Percentiles rank a stretch among this genome's conserved stretches.
Evolutionary conservation across 192 early-diverging fungal species (phyloP).

Genomic region (Pecoramyces ruminantium): DNA sequence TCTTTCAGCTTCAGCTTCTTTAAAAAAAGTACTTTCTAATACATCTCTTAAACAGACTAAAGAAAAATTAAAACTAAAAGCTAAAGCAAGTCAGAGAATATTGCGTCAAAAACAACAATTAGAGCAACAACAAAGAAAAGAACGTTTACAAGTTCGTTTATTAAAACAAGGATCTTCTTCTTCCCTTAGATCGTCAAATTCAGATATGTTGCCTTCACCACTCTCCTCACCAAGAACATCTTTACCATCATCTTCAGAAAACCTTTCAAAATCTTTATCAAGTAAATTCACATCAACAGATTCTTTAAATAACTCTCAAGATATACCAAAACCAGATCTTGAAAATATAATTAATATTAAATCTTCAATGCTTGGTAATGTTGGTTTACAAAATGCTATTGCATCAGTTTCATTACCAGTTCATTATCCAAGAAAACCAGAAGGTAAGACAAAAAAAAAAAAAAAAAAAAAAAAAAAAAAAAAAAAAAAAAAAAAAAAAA

Average conservation of each 20-base stretch:
- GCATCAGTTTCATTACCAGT: constrained; percentile 26
- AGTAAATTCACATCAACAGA: not conserved
- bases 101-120: not conserved
- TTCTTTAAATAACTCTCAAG: not conserved
- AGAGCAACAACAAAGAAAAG: not conserved
- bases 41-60: not conserved
- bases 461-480: not conserved
- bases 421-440: constrained; percentile 43
- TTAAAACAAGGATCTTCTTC: not conserved
- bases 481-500: too few relatives aligned
- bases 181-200: too few relatives aligned
- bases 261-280: not conserved
- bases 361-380: constrained; percentile 64
- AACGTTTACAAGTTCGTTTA: not conserved
- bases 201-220: not conserved
- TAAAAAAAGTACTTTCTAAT: not conserved
- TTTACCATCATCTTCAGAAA: not conserved
- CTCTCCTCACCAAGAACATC: not conserved
- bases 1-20: not conserved
- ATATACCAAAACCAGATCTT: constrained; percentile 1
- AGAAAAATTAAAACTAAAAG: not conserved
- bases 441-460: constrained; percentile 23
- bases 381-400: constrained; percentile 87
- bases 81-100: not conserved
- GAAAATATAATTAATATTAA: constrained; percentile 46